These are phyloP conservation scores for Gentiana straminea DNA, from an alignment of 257 asterid genomes.

Conservation along the genomic window DNA sequence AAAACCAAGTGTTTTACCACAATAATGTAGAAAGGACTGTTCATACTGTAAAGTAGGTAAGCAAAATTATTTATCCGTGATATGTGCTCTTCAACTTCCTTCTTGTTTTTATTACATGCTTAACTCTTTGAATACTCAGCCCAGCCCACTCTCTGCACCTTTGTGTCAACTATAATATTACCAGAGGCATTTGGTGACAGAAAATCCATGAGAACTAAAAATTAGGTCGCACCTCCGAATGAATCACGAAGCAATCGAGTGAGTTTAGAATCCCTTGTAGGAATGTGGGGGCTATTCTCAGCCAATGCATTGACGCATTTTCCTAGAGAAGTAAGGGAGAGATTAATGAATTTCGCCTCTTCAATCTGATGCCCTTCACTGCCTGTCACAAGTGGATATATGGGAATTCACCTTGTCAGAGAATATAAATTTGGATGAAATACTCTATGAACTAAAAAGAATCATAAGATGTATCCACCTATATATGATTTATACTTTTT, in stretches of 20 bases:
- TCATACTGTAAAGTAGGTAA: no score
- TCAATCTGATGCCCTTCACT: constrained; percentile 80
- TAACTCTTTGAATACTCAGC: no score
- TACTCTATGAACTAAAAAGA: background rate
- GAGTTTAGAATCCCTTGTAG: constrained; percentile 82
- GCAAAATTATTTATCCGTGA: no score
- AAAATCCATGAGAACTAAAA: background rate
- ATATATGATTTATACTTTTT: no score
- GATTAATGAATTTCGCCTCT: constrained; percentile 87
- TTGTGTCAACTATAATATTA: no score
- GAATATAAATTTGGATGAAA: background rate
- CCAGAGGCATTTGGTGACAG: no score
- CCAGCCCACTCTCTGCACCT: no score
- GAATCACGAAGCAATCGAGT: constrained; percentile 92
- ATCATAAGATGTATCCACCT: no score
- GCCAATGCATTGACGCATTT: constrained; percentile 92
- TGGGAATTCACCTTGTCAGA: background rate
- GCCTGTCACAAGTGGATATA: constrained; percentile 36
- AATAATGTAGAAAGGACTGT: no score
- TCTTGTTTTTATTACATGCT: no score
- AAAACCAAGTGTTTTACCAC: no score
- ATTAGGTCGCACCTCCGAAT: constrained; percentile 57
- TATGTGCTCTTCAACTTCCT: no score
- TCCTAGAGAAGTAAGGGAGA: constrained; percentile 75
- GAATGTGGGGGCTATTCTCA: constrained; percentile 85